Evolutionary conservation across 2,329 filamentous ascomycete genomes (phyloP).

Genomic region (Waltergamsia citrina): DNA sequence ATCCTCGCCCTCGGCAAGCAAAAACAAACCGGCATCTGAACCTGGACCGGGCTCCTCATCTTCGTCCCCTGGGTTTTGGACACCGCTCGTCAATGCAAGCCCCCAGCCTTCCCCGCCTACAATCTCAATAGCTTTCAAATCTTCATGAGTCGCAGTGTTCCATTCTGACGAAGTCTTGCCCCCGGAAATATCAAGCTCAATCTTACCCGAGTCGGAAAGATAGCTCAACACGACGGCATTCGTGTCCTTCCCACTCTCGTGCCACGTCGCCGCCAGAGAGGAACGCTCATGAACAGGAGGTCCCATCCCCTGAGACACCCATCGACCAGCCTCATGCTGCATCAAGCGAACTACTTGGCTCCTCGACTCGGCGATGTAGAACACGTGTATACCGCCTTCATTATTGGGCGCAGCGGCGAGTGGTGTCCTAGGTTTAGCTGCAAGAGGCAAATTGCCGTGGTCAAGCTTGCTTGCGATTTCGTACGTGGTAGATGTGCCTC

Average conservation of each 20-base stretch:
- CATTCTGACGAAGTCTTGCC: too few species aligned
- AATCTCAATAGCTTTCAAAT: too few species aligned
- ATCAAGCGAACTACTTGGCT: background rate
- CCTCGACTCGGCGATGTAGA: constrained; percentile 10
- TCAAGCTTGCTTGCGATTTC: constrained; percentile 7
- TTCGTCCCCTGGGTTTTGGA: constrained; percentile 10
- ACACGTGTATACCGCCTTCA: constrained; percentile 10
- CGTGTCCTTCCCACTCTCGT: constrained; percentile 6
- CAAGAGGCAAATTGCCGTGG: constrained; percentile 1
- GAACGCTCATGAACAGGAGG: constrained; percentile 5
- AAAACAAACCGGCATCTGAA: constrained; percentile 5
- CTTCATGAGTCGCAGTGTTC: too few species aligned
- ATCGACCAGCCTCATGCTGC: background rate
- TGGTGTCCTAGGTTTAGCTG: constrained; percentile 10
- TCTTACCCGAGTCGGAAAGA: constrained; percentile 6
- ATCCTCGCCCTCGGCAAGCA: constrained; percentile 8
- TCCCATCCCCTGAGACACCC: too few species aligned
- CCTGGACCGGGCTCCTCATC: background rate
- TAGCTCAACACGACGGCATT: constrained; percentile 5
- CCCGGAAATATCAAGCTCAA: constrained; percentile 11
- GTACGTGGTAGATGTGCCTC: constrained; percentile 3
- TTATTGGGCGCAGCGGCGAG: constrained; percentile 9
- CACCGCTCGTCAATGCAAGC: constrained; percentile 5
- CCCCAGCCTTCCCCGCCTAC: too few species aligned
- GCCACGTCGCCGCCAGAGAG: constrained; percentile 10